Conservation (phyloP, 2,329 filamentous ascomycete genomes). For the Phoma sp. region DNA sequence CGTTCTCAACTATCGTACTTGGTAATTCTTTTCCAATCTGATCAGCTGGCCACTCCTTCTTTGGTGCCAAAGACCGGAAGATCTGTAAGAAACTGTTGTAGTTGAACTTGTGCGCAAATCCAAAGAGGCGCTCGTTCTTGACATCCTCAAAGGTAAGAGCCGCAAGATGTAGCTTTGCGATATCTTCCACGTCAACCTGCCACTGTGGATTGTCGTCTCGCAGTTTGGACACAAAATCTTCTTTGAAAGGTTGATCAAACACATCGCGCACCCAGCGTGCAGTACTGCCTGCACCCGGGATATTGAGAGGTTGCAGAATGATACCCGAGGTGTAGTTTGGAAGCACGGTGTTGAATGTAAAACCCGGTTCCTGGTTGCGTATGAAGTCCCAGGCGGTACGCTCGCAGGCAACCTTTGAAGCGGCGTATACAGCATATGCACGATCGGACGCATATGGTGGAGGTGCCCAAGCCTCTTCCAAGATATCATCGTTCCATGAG, state of each 20-base stretch:
- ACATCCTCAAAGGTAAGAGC: slow-evolving; percentile 54
- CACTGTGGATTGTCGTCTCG: slow-evolving; percentile 36
- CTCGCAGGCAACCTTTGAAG: slow-evolving; percentile 54
- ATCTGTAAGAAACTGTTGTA: slow-evolving; percentile 51
- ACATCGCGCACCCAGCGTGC: slow-evolving; percentile 15
- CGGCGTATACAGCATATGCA: slow-evolving; percentile 47
- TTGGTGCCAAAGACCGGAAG: slow-evolving; percentile 31
- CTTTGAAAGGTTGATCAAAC: not conserved
- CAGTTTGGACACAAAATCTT: not conserved
- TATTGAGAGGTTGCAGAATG: slow-evolving; percentile 32
- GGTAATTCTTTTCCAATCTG: not conserved
- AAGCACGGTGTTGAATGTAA: slow-evolving; percentile 49
- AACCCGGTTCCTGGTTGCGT: slow-evolving; percentile 48
- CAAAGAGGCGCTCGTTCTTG: slow-evolving; percentile 58
- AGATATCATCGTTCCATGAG: slow-evolving; percentile 1
- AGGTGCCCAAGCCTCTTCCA: slow-evolving; percentile 27
- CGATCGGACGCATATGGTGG: slow-evolving; percentile 37
- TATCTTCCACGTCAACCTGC: slow-evolving; percentile 59
- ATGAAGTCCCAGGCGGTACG: slow-evolving; percentile 54
- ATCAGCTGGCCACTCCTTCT: not conserved
- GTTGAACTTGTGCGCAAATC: slow-evolving; percentile 54
- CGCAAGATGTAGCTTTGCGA: slow-evolving; percentile 58
- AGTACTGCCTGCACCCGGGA: slow-evolving; percentile 15
- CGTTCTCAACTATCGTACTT: not conserved
- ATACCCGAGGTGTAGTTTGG: slow-evolving; percentile 27